These are phyloP conservation scores for Handroanthus guayacan DNA, from an alignment of 257 asterid genomes.

Conservation along the genomic window DNA sequence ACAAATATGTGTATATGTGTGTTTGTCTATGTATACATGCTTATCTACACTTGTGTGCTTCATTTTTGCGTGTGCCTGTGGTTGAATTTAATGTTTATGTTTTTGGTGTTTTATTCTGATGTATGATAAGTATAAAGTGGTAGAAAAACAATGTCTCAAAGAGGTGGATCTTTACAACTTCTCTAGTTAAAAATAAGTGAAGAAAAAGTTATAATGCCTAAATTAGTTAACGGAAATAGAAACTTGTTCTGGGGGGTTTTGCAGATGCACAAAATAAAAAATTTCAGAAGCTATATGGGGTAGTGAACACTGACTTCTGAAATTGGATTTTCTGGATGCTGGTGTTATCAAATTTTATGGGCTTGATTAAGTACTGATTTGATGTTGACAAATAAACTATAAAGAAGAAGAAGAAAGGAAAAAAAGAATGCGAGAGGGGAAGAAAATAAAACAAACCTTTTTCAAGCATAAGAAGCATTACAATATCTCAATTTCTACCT, in stretches of 20 bases:
- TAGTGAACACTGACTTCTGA: not conserved
- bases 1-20: not conserved
- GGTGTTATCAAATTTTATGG: not conserved
- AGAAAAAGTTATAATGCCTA: not conserved
- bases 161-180: not conserved
- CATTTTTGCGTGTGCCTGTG: not conserved
- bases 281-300: not conserved
- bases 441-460: not conserved
- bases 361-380: not conserved
- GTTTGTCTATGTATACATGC: conserved; percentile 1
- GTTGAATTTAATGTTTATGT: not conserved
- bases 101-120: not conserved
- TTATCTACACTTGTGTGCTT: not conserved
- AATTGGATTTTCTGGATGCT: not conserved
- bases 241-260: not conserved
- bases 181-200: conserved; percentile 14
- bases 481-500: not conserved
- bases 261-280: not conserved
- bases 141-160: not conserved
- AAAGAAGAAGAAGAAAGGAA: not conserved
- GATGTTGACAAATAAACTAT: not conserved
- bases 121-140: not conserved
- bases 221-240: not conserved
- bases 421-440: not conserved
- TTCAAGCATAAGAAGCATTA: not conserved